Evolutionary conservation across 148 eudicot species (phyloP), one percentile per base, ranked within the genome.

Genomic region (Nyssa sinensis): DNA sequence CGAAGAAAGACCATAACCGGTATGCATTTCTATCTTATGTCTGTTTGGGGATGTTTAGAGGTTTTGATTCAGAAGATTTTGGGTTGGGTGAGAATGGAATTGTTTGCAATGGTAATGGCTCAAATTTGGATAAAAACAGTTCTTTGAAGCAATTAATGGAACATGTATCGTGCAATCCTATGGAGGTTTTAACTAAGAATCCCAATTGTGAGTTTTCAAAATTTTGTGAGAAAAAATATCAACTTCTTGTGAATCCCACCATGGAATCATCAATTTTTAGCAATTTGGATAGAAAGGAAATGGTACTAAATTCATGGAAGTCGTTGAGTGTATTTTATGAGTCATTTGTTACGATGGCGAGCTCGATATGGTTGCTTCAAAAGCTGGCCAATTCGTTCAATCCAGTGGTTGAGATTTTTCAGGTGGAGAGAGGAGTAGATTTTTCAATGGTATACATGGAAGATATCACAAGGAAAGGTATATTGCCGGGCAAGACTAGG

Each of bases 361-460:
- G 97, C 86, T 84, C 98, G 1, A 67, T 94, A 34, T 92, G 98
- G 98, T 81, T 91, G 73, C 90, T 94, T 62, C 96, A 94, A 69
- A 88, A 90, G 80, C 81, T 94, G 71, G 96, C 97, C 7, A 85
- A 78, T 74, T 88, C 87, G 13, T 94, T 94, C 70, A 72, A 86
- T 74, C 92, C 96, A 4, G 78, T 60, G 1, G 86, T 90, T 70
- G 88, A 82, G 84, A 83, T 92, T 66, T 94, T 94, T 80, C 97
- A 86, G 75, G 96, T 94, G 63, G 93, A 86, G 72, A 87, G 86
- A 66, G 91, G 90, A 32, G 87, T 76, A 23, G 92, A 92, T 47
- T 94, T 88, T 78, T 92, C 96, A 23, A 81, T 85, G 76, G 88
- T 92, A 29, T 94, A 94, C 81, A 94, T 90, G 98, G 97, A 94